A percentile compares a stretch with the other conserved stretches of the same genome.
These are phyloP conservation scores for Aspergillus bertholletiae DNA, from an alignment of 495 filamentous ascomycete species.

Conservation along the genomic window DNA sequence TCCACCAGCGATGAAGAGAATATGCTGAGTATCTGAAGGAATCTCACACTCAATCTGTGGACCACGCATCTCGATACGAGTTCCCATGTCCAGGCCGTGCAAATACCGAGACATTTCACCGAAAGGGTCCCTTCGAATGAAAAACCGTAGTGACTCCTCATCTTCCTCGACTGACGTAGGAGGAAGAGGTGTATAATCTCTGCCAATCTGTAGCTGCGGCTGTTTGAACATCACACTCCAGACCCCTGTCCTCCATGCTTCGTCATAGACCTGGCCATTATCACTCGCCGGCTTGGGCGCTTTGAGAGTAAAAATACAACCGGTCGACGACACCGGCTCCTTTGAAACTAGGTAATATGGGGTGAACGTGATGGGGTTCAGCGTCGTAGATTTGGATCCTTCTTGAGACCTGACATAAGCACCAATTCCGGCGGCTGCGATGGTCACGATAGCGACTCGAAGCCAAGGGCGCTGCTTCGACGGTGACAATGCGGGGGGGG, in stretches of 20 bases:
- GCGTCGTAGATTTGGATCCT: constrained; percentile 20
- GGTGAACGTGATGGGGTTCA: constrained; percentile 58
- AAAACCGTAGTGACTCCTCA: constrained; percentile 46
- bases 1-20: constrained; percentile 87
- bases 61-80: constrained; percentile 70
- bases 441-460: constrained; percentile 30
- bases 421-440: constrained; percentile 33
- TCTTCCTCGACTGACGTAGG: constrained; percentile 30
- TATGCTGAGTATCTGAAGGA: constrained; percentile 46
- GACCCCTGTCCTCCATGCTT: constrained; percentile 57
- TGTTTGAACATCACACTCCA: constrained; percentile 93
- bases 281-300: constrained; percentile 36
- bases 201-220: constrained; percentile 82
- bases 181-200: constrained; percentile 87
- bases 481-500: constrained; percentile 10
- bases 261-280: constrained; percentile 42
- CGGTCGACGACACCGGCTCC: constrained; percentile 68
- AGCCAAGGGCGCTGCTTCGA: constrained; percentile 34
- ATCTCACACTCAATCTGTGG: constrained; percentile 69
- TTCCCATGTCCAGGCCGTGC: constrained; percentile 54
- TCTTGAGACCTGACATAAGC: constrained; percentile 35
- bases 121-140: constrained; percentile 51
- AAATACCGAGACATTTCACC: constrained; percentile 70
- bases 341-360: constrained; percentile 63
- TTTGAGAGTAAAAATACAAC: constrained; percentile 69